These are phyloP conservation scores for Crithidia expoeki DNA, from an alignment of 208 protist genomes.

Conservation along the genomic window DNA sequence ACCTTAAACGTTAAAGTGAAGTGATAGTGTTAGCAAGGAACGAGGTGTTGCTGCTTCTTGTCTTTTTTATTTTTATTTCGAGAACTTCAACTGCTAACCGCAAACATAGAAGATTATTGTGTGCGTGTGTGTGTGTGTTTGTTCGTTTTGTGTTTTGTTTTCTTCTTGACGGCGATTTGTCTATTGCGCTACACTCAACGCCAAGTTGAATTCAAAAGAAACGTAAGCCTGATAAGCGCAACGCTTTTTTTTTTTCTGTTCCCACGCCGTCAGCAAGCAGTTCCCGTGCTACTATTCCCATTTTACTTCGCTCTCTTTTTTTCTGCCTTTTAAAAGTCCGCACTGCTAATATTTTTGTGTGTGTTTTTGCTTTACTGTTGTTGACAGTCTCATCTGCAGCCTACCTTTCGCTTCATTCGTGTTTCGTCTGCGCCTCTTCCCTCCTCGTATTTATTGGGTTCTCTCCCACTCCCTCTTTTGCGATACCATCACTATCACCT, in stretches of 20 bases:
- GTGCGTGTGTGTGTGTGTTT: not conserved
- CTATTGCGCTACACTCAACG: conserved; percentile 8
- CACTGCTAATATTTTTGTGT: not conserved
- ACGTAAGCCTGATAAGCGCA: not conserved
- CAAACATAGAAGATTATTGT: not conserved
- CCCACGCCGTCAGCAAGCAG: not conserved
- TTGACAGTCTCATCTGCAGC: not conserved
- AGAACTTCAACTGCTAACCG: not conserved
- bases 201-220: not conserved
- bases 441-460: conserved; percentile 9
- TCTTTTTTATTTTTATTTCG: not conserved
- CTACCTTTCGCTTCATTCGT: not conserved
- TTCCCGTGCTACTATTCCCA: too few species aligned
- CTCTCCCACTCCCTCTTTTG: too few species aligned
- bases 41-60: conserved; percentile 2
- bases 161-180: conserved; percentile 3
- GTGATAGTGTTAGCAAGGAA: not conserved
- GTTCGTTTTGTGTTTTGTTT: conserved; percentile 5
- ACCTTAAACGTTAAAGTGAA: not conserved
- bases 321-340: conserved; percentile 11
- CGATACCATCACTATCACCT: too few species aligned
- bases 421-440: not conserved
- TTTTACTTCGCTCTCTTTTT: conserved; percentile 1
- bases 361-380: conserved; percentile 12
- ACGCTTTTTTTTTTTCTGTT: conserved; percentile 5